Evolutionary conservation across 2,329 filamentous ascomycete genomes (phyloP), one percentile per base, ranked within the genome.

Genomic region (Onygenales sp.): DNA sequence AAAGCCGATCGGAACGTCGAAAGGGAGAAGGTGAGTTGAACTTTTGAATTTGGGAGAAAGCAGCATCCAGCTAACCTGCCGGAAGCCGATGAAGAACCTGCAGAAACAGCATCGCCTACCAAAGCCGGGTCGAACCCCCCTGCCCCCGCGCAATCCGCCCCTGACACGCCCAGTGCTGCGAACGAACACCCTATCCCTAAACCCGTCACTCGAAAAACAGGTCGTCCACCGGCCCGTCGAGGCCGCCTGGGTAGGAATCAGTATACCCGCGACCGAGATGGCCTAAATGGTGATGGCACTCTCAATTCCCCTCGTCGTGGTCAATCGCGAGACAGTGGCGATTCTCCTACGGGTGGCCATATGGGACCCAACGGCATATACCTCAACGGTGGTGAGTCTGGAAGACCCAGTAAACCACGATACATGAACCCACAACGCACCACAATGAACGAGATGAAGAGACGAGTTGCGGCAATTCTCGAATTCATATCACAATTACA

Each of bases 401-500:
- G 76, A 49, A 80, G 79, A 68, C 77, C 76, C 58, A 83, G 79
- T 60, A 89, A 87, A 67, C 68, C 75, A 3, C 77, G 76, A 56
- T 75, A 78, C 50, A 74, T 75, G 68, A 75, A 80, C 57, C 69
- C 78, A 10, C 75, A 80, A 51, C 75, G 77, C 61, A 81, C 90
- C 54, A 91, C 84, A 32, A 87, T 94, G 84, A 85, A 85, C 55
- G 90, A 95, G 65, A 90, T 95, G 82, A 89, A 87, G 71, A 83
- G 87, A 59, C 85, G 89, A 8, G 89, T 91, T 5, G 82, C 87
- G 3, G 86, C 82, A 17, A 94, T 96, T 65, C 78, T 95, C 55
- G 89, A 93, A 61, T 96, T 92, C 64, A 95, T 96, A 58, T 85
- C 87, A 3, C 83, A 89, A 59, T 92, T 89, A 54, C 90, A 96